Conservation (phyloP, 192 early-diverging fungal species). For the Backusella circina region DNA sequence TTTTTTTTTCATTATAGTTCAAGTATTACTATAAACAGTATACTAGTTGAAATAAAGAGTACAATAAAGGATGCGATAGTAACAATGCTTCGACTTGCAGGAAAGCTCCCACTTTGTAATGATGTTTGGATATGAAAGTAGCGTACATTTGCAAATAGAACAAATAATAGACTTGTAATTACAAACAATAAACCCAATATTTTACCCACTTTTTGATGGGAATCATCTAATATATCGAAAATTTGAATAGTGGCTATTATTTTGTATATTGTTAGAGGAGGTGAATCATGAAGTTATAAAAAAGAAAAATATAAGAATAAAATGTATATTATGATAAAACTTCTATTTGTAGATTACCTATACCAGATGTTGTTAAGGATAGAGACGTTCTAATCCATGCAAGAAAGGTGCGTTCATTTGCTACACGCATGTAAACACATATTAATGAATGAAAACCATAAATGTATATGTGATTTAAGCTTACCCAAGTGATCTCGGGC, state of each 20-base stretch:
- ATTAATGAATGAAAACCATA: not conserved
- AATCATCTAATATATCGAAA: not conserved
- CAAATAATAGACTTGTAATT: not conserved
- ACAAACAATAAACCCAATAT: not conserved
- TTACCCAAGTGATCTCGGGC: not conserved
- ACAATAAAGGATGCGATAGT: not conserved
- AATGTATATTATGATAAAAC: not conserved
- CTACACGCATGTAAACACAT: not conserved
- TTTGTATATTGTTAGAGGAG: not conserved
- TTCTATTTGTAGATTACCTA: not conserved
- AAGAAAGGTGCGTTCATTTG: not conserved
- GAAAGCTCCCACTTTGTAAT: not conserved
- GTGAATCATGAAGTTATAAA: not conserved
- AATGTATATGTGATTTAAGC: not conserved
- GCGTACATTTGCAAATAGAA: not conserved
- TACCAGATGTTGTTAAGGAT: not conserved
- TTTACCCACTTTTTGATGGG: not conserved
- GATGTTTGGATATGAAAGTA: not conserved
- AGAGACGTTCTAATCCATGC: not conserved
- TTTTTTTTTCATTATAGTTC: not conserved
- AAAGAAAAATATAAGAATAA: not conserved
- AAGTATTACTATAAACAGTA: not conserved
- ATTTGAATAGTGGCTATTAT: conserved; percentile 2
- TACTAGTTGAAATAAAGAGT: not conserved
- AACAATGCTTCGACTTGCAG: not conserved